These are phyloP conservation scores for Podila epicladia DNA, from an alignment of 192 early-diverging fungal species.

Conservation along the genomic window DNA sequence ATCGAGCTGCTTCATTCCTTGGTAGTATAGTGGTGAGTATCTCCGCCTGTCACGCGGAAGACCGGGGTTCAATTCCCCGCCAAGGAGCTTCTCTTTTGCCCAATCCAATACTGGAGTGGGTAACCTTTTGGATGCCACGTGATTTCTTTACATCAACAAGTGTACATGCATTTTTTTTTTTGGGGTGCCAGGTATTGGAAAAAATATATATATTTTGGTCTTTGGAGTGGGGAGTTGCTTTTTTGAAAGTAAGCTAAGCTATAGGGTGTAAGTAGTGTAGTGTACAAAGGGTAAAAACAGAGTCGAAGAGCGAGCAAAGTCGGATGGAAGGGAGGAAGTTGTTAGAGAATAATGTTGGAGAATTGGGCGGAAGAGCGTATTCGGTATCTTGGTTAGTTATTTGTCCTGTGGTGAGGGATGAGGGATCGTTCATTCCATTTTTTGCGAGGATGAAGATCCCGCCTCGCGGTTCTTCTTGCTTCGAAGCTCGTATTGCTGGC, in stretches of 20 bases:
- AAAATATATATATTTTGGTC: slow-evolving; percentile 1
- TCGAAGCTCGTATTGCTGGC: slow-evolving; percentile 37
- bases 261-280: not conserved
- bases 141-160: not conserved
- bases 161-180: not conserved
- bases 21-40: slow-evolving; percentile 25
- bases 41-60: slow-evolving; percentile 26
- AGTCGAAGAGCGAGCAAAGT: not conserved
- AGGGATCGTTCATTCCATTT: not conserved
- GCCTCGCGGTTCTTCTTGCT: slow-evolving; percentile 21
- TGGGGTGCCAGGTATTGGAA: not conserved
- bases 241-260: not conserved
- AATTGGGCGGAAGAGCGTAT: too few species aligned
- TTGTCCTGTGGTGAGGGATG: too few species aligned
- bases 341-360: not conserved
- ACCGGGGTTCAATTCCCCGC: slow-evolving; percentile 26
- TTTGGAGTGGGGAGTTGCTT: slow-evolving; percentile 21
- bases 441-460: not conserved
- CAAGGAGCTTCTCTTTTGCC: slow-evolving; percentile 11
- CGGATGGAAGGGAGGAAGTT: not conserved
- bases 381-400: not conserved
- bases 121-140: not conserved
- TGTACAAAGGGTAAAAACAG: not conserved
- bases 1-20: not conserved
- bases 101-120: not conserved